Percentiles rank a stretch among this genome's conserved stretches.
Conservation (phyloP, 208 protist species). For the Phytomonas sp. region DNA sequence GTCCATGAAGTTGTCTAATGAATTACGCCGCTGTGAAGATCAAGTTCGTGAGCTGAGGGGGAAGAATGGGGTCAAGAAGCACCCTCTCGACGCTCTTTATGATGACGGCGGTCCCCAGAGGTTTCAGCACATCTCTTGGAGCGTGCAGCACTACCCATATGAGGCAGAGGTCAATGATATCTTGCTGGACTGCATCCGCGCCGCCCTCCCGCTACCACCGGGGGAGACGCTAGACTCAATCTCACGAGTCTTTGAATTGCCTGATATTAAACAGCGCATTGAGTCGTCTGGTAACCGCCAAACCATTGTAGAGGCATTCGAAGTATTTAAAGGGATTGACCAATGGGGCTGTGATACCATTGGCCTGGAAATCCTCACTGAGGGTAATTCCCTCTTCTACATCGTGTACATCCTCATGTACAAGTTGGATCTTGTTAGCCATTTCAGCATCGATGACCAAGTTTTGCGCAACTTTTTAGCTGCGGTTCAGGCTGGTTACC, state of each 20-base stretch:
- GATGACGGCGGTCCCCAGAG: slow-evolving; percentile 78
- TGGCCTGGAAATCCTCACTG: slow-evolving; percentile 78
- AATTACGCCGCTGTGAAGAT: slow-evolving; percentile 55
- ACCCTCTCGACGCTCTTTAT: slow-evolving; percentile 79
- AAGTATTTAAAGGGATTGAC: slow-evolving; percentile 82
- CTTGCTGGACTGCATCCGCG: slow-evolving; percentile 57
- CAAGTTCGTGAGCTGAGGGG: slow-evolving; percentile 30
- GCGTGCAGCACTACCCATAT: slow-evolving; percentile 55
- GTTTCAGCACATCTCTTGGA: slow-evolving; percentile 69
- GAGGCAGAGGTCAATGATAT: slow-evolving; percentile 57
- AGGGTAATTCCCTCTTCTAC: slow-evolving; percentile 84
- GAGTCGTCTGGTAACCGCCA: slow-evolving; percentile 35
- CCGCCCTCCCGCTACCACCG: slow-evolving; percentile 45
- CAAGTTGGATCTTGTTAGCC: slow-evolving; percentile 78
- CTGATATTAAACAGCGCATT: slow-evolving; percentile 45
- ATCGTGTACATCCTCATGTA: slow-evolving; percentile 79
- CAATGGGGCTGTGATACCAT: slow-evolving; percentile 86
- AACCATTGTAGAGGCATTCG: slow-evolving; percentile 56
- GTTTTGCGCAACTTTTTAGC: slow-evolving; percentile 78
- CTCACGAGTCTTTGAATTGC: slow-evolving; percentile 39
- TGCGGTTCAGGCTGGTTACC: slow-evolving; percentile 80
- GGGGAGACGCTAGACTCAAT: slow-evolving; percentile 37
- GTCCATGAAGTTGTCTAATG: slow-evolving; percentile 43
- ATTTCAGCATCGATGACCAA: slow-evolving; percentile 78
- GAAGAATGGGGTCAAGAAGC: slow-evolving; percentile 26